These are phyloP conservation scores for Senecio squalidus DNA, from an alignment of 140 eudicot species.

Conservation along the genomic window DNA sequence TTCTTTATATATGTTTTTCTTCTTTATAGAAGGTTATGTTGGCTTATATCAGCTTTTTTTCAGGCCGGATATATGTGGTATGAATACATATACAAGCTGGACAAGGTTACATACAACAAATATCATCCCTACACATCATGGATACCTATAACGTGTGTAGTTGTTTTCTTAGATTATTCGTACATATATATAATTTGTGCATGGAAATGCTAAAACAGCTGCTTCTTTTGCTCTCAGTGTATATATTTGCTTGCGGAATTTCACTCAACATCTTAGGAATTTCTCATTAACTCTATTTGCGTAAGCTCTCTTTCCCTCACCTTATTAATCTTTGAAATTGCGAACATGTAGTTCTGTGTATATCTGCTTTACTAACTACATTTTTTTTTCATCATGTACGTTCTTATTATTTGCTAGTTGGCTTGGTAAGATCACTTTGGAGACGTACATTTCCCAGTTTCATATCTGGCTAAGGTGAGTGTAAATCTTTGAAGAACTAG, in stretches of 20 bases:
- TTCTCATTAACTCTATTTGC: constrained; percentile 89
- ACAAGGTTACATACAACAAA: constrained; percentile 86
- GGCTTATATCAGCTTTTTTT: constrained; percentile 17
- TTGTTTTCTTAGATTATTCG: not conserved
- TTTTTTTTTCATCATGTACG: constrained; percentile 15
- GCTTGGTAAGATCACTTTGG: constrained; percentile 96
- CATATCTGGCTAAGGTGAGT: constrained; percentile 95
- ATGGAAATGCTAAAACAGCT: constrained; percentile 2
- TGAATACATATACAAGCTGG: constrained; percentile 87
- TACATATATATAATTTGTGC: not conserved
- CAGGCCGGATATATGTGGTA: constrained; percentile 95
- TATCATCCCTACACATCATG: constrained; percentile 97
- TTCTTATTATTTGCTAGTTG: constrained; percentile 50
- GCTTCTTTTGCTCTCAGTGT: constrained; percentile 48
- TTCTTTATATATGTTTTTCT: too few relatives aligned
- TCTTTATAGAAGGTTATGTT: constrained; percentile 24
- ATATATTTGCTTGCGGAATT: constrained; percentile 87
- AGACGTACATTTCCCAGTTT: constrained; percentile 90
- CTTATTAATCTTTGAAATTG: not conserved
- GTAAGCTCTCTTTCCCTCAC: constrained; percentile 43
- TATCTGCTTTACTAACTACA: constrained; percentile 1
- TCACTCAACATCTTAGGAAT: constrained; percentile 81
- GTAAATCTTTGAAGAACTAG: constrained; percentile 5
- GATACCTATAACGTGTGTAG: constrained; percentile 92
- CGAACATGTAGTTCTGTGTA: constrained; percentile 2